Base-by-base conservation (phyloP, 2,329 filamentous ascomycete species). In the Cercospora sp. region DNA sequence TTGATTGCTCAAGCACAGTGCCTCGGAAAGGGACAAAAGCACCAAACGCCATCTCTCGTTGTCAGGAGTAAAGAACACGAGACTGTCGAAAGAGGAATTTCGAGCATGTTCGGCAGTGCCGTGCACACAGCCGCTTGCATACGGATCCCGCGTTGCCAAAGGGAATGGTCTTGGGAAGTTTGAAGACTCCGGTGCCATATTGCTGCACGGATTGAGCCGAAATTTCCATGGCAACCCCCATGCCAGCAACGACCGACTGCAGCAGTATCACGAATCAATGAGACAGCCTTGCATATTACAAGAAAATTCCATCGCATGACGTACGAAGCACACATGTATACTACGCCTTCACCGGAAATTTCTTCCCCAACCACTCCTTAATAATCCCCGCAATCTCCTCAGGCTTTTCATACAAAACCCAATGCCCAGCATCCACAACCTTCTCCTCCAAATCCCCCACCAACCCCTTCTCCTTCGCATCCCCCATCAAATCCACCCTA, bases 291-390 rank as follows among this genome's bases (percentile, higher is more conserved):
- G 5, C 1, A 39, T 39, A 7, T 39, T 36, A 39, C 16, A 5
- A 39, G 13, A n/a, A 42, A n/a, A n/a, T 42, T n/a, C 2, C 36
- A 42, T 42, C 16, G 36, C 36, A n/a, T 42, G 13, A 8, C n/a
- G 10, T 51, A 26, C 3, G 20, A 48, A 33, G 2, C 7, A 28
- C n/a, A 30, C 28, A 16, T 57, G 13, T 57, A n/a, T 12, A 26
- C 62, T 64, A 58, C 16, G 20, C 33, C 63, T 65, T 62, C 57
- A 77, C 63, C 0, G 81, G 81, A 31, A 81, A 79, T 23, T 75
- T 76, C 16, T 80, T 70, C 64, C 23, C 36, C 62, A 72, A 59
- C 71, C 71, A 72, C 48, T 73, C 72, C 60, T 65, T 65, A 6
- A 75, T 64, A 53, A 68, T 68, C 10, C 31, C 60, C 30, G 69